phyloP scores from a whole-genome alignment of 306 rosid genomes.

The Vigna nakashimae region DNA sequence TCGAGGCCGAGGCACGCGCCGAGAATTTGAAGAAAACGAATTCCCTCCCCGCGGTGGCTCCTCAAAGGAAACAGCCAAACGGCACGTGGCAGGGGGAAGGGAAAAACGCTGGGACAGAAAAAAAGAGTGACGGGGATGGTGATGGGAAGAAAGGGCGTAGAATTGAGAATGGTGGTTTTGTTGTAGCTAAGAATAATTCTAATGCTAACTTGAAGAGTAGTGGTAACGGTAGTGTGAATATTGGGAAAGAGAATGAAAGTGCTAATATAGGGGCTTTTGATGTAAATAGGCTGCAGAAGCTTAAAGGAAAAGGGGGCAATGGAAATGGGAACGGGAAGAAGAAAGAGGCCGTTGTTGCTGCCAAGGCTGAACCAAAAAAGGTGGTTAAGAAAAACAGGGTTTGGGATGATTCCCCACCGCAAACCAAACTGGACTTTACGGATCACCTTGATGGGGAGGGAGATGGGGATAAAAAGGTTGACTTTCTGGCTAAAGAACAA shows the following conservation, averaged over 20 bases:
- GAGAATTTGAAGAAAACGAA: conserved; percentile 82
- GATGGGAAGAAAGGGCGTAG: conserved; percentile 53
- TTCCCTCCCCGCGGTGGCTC: conserved; percentile 19
- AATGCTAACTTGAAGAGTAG: conserved; percentile 55
- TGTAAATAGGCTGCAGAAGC: conserved; percentile 94
- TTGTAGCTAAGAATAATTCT: conserved; percentile 25
- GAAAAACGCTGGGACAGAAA: conserved; percentile 65
- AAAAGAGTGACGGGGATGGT: conserved; percentile 51
- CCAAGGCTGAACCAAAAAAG: conserved; percentile 80
- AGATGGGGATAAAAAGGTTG: conserved; percentile 68
- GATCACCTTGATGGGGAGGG: conserved; percentile 51
- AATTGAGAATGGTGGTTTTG: conserved; percentile 70
- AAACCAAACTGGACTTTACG: conserved; percentile 84
- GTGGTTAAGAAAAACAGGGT: conserved; percentile 87
- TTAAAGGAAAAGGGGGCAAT: conserved; percentile 66
- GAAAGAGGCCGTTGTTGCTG: conserved; percentile 45
- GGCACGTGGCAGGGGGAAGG: conserved; percentile 58
- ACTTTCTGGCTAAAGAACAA: conserved; percentile 79
- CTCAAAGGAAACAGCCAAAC: conserved; percentile 64
- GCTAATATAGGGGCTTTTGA: conserved; percentile 91
- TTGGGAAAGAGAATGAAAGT: conserved; percentile 76
- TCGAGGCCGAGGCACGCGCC: conserved; percentile 89
- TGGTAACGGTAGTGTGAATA: background rate
- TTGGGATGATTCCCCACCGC: conserved; percentile 74
- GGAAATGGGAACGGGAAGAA: conserved; percentile 78